These are phyloP conservation scores for Cladosporium sp. DNA, from an alignment of 2,329 filamentous ascomycete genomes.

Conservation along the genomic window DNA sequence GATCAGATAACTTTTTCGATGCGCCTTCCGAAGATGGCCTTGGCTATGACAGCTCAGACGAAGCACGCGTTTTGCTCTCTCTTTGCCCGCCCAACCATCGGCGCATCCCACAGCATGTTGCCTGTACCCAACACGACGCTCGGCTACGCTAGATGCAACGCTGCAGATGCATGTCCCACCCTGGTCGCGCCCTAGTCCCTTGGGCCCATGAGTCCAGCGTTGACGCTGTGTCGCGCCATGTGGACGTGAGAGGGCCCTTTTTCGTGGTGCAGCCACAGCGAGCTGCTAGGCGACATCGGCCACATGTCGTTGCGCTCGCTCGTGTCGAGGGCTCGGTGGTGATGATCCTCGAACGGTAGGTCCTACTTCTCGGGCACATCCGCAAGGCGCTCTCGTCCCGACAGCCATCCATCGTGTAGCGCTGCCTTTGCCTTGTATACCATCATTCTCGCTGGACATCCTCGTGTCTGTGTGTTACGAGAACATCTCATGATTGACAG, in stretches of 20 bases:
- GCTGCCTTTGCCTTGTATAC: not conserved
- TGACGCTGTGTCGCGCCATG: not conserved
- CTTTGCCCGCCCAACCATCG: not conserved
- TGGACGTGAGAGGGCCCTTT: not conserved
- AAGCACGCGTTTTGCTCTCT: conserved; percentile 1
- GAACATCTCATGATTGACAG: not conserved
- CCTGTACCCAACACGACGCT: not conserved
- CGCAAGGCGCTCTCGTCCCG: not conserved
- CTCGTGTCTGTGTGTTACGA: not conserved
- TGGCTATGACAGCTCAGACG: not conserved
- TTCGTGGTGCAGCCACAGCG: not conserved
- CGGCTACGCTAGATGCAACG: conserved; percentile 5
- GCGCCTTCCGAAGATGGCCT: not conserved
- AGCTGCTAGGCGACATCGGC: conserved; percentile 14
- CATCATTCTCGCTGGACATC: not conserved
- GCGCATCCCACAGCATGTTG: not conserved
- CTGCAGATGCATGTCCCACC: conserved; percentile 12
- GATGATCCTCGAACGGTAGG: not conserved
- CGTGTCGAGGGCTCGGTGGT: not conserved
- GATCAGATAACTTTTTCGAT: conserved; percentile 17
- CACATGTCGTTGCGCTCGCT: not conserved
- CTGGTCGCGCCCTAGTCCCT: not conserved
- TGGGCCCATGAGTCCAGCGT: not conserved
- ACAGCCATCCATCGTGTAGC: not conserved
- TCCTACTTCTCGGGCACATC: conserved; percentile 10